Base-by-base conservation (phyloP, 2,329 filamentous ascomycete species). In the Mollisiaceae sp. region DNA sequence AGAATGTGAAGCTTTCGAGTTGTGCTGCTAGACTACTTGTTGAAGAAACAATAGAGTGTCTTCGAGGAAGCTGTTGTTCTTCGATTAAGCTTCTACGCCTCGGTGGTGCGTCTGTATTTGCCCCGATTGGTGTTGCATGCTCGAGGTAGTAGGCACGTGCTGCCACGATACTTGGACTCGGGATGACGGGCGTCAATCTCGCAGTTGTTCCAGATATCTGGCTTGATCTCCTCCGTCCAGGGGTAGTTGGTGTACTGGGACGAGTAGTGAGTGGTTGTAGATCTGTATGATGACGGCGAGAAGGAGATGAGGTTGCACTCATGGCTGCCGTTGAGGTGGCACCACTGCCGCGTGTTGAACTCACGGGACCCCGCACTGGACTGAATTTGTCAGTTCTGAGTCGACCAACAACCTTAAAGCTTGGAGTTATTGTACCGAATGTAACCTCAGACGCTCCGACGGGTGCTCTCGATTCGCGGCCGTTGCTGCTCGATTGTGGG, bases 111-210 rank as follows among this genome's bases (percentile, higher is more conserved):
- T 65, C 59, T 38, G 20, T n/a, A 8, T 60, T 52, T 39, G 55
- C 52, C 22, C 59, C 64, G 47, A 67, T 67, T 62, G 65, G 64
- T 60, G 61, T 59, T 62, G 68, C 50, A 14, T 62, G 59, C 47
- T 72, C 66, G 12, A 69, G 59, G 59, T 64, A 70, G 60, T 69
- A 75, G 8, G 73, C 67, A 59, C 63, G 72, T 57, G 72, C 73
- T 63, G 70, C 70, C 11, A 71, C 61, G 6, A 73, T 61, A 54
- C 64, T 74, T 38, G 73, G 73, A 60, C 70, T 74, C 14, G 70
- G 69, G 12, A 73, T 56, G 35, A 64, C 27, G 20, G 58, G 15
- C 54, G 61, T 63, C 20, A 41, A 61, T 36, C 56, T 59, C n/a
- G 36, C 22, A 8, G 59, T 43, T 11, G 56, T 41, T 5, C 58